Percentiles rank a stretch among this genome's conserved stretches.
phyloP scores from a whole-genome alignment of 108 stramenopile genomes.

The Licmophora abbreviata region DNA sequence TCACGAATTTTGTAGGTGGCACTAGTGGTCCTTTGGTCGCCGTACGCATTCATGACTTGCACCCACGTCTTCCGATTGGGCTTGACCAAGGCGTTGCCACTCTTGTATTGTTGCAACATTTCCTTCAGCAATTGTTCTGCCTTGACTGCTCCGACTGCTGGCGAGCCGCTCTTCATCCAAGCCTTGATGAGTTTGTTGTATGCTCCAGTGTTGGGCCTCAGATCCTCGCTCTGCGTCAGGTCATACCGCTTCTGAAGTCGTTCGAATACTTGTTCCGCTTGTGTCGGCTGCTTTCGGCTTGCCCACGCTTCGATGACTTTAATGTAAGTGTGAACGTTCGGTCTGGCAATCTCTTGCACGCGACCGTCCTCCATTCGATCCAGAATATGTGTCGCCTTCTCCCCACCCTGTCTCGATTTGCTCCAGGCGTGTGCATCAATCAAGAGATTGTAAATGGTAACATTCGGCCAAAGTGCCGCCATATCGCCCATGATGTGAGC shows the following conservation, averaged over 20 bases:
- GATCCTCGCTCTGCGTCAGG: conserved; percentile 4
- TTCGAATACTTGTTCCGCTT: conserved; percentile 18
- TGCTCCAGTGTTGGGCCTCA: neutral
- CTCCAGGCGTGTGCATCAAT: conserved; percentile 28
- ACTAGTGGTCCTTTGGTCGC: neutral
- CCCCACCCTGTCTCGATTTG: conserved; percentile 9
- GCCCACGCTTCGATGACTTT: conserved; percentile 44
- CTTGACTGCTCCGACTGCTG: conserved; percentile 11
- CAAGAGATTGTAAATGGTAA: conserved; percentile 28
- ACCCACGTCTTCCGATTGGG: conserved; percentile 37
- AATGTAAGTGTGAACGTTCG: conserved; percentile 24
- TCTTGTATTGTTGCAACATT: conserved; percentile 5
- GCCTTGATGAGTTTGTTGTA: conserved; percentile 39
- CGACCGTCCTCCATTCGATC: conserved; percentile 19
- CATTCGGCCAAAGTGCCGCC: conserved; percentile 12
- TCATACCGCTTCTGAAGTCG: conserved; percentile 12
- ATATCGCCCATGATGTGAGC: conserved; percentile 19
- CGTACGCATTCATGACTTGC: conserved; percentile 28
- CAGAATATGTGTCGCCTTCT: conserved; percentile 20
- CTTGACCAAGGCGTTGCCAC: neutral
- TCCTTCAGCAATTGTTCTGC: conserved; percentile 21
- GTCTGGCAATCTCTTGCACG: conserved; percentile 12
- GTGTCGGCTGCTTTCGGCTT: conserved; percentile 17
- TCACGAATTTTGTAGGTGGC: conserved; percentile 8
- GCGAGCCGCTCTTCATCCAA: conserved; percentile 7